These are phyloP conservation scores for Teratosphaeria viscida DNA, from an alignment of 2,329 filamentous ascomycete genomes.

Conservation along the genomic window DNA sequence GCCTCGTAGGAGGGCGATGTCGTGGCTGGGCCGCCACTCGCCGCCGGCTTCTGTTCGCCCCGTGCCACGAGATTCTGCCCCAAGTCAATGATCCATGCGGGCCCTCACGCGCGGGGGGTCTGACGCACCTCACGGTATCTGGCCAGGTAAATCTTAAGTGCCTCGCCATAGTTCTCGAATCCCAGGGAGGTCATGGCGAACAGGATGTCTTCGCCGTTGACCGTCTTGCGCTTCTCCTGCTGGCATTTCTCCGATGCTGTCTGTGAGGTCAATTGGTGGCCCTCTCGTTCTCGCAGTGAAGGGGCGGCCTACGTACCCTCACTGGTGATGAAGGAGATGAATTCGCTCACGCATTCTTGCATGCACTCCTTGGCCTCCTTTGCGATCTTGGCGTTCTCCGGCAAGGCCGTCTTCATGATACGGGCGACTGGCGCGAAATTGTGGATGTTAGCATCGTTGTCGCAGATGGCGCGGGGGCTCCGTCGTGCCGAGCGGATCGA, in stretches of 20 bases:
- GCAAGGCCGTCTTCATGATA: slow-evolving; percentile 97
- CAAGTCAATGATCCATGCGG: slow-evolving; percentile 9
- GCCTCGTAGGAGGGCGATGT: slow-evolving; percentile 24
- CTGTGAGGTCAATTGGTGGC: slow-evolving; percentile 3
- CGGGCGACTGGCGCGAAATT: slow-evolving; percentile 93
- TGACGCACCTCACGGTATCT: slow-evolving; percentile 90
- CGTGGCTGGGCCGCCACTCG: slow-evolving; percentile 21
- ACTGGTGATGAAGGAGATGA: slow-evolving; percentile 99
- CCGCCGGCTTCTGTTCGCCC: slow-evolving; percentile 48
- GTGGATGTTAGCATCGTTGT: slow-evolving; percentile 82
- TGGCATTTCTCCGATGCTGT: slow-evolving; percentile 97
- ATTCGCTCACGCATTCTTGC: slow-evolving; percentile 99
- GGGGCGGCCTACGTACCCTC: slow-evolving; percentile 58
- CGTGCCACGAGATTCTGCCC: slow-evolving; percentile 68
- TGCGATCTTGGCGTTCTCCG: slow-evolving; percentile 90
- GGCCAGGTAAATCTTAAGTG: slow-evolving; percentile 92
- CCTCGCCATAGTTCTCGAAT: slow-evolving; percentile 98
- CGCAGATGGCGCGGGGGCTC: slow-evolving; percentile 24
- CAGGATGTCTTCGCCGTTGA: slow-evolving; percentile 96
- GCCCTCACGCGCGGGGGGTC: slow-evolving; percentile 4
- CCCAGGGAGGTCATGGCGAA: slow-evolving; percentile 98
- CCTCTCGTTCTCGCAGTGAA: too few species aligned
- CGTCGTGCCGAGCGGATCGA: slow-evolving; percentile 15
- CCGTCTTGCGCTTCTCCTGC: slow-evolving; percentile 97
- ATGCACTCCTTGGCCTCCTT: slow-evolving; percentile 99